Percentiles rank a stretch among this genome's conserved stretches.
phyloP scores from a whole-genome alignment of 495 filamentous ascomycete genomes.

The Neurospora tetraspora region DNA sequence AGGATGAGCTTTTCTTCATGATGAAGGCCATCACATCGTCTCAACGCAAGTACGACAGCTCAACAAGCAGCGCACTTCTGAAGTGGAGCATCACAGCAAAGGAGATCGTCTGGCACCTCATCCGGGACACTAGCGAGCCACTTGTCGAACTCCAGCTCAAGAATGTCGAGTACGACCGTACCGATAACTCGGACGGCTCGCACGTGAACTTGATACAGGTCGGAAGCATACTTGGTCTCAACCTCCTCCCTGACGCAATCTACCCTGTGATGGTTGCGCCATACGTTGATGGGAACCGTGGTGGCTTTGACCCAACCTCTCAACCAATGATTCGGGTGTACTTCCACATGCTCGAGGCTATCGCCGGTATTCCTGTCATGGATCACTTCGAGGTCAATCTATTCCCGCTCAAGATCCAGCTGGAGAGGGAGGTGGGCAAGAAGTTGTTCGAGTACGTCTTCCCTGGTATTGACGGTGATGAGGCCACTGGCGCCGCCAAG shows the following conservation, averaged over 20 bases:
- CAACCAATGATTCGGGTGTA: constrained; percentile 80
- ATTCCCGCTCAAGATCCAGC: constrained; percentile 85
- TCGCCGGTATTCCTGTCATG: constrained; percentile 94
- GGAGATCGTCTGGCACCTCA: constrained; percentile 95
- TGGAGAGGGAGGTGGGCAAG: constrained; percentile 88
- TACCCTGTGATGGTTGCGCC: constrained; percentile 95
- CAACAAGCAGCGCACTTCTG: constrained; percentile 65
- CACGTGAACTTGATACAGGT: constrained; percentile 88
- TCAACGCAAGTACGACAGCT: constrained; percentile 72
- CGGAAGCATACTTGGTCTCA: constrained; percentile 71
- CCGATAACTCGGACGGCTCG: constrained; percentile 92
- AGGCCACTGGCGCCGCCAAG: constrained; percentile 32
- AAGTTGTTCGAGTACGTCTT: constrained; percentile 98
- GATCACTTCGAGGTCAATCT: constrained; percentile 94
- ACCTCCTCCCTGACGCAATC: constrained; percentile 77
- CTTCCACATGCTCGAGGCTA: constrained; percentile 97
- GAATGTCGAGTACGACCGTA: constrained; percentile 83
- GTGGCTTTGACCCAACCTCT: constrained; percentile 37
- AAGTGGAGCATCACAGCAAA: constrained; percentile 83
- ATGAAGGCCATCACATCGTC: constrained; percentile 99
- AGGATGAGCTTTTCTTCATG: constrained; percentile 98
- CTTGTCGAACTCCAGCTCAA: constrained; percentile 89
- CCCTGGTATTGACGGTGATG: constrained; percentile 56
- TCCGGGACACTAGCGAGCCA: constrained; percentile 73
- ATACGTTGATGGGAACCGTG: constrained; percentile 58